Base-by-base conservation (phyloP, 495 filamentous ascomycete species). In the Parmelia sp. region DNA sequence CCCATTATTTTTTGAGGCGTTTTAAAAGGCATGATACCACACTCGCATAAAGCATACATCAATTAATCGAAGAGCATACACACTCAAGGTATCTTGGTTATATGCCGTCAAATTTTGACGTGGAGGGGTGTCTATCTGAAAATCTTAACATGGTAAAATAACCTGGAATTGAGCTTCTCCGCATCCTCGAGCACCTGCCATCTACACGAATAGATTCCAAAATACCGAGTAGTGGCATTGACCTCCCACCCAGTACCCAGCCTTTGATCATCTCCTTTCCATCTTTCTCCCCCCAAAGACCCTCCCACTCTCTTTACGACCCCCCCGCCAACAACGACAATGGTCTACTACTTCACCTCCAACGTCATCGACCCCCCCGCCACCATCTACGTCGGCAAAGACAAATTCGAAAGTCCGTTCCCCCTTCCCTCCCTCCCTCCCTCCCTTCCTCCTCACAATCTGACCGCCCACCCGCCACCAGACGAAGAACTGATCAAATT, bases 291-390 rank as follows among this genome's bases (percentile, higher is more conserved):
- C 17, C 19, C 4, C 2, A 23, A n/a, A n/a, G n/a, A 3, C 17
- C 14, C 4, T 45, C 37, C 11, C 39, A 27, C 4, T 37, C 31
- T 37, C 10, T 6, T 8, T 39, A 9, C 19, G 40, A 37, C 6
- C n/a, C 36, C 45, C 25, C 27, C 29, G 2, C 58, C 23, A 29
- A 21, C 27, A 29, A 25, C 67, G 69, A 74, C 65, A 15, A 98
- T 98, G 94, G 94, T 98, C 47, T 96, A 88, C 76, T 97, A 96
- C 73, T 97, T 96, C 77, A 94, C 86, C 4, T 97, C 93, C 11
- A 92, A 85, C 57, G 83, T 85, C 44, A 85, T 88, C 33, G 79
- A 87, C 25, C 87, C 95, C 2, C 68, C 86, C 8, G 94, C 92
- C 31, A 91, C 86, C 69, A 86, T 97, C 67, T 98, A 97, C 72